These are phyloP conservation scores for Favolaschia claudopus DNA, from an alignment of 768 basidiomycete genomes.

Conservation along the genomic window DNA sequence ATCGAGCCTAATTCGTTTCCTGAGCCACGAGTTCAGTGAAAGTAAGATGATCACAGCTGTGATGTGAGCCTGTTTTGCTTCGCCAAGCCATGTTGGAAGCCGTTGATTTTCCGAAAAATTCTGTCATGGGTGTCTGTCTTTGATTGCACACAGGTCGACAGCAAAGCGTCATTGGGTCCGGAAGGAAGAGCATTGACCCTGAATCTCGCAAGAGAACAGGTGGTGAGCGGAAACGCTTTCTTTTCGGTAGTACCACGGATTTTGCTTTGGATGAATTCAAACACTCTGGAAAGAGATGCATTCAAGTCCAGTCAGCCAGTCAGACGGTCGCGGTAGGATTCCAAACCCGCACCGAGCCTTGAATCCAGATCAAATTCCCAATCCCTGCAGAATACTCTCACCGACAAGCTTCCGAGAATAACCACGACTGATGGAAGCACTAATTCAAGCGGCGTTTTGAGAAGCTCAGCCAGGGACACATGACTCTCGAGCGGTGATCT, in stretches of 20 bases:
- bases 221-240: background rate
- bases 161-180: background rate
- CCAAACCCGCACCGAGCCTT: background rate
- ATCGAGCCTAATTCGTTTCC: no score
- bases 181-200: no score
- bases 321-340: background rate
- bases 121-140: background rate
- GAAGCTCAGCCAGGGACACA: no score
- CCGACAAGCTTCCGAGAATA: background rate
- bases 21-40: background rate
- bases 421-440: no score
- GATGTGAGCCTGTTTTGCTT: background rate
- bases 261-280: no score
- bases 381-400: background rate
- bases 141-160: background rate
- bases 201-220: no score
- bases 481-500: no score
- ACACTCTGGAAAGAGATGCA: no score
- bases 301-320: no score
- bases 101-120: background rate
- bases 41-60: background rate
- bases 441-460: no score
- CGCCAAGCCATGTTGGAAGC: no score
- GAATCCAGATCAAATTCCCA: background rate
- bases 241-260: constrained; percentile 1